A percentile compares a stretch with the other conserved stretches of the same genome.
Conservation (phyloP, 2,329 filamentous ascomycete species). For the Xylariaceae sp. region DNA sequence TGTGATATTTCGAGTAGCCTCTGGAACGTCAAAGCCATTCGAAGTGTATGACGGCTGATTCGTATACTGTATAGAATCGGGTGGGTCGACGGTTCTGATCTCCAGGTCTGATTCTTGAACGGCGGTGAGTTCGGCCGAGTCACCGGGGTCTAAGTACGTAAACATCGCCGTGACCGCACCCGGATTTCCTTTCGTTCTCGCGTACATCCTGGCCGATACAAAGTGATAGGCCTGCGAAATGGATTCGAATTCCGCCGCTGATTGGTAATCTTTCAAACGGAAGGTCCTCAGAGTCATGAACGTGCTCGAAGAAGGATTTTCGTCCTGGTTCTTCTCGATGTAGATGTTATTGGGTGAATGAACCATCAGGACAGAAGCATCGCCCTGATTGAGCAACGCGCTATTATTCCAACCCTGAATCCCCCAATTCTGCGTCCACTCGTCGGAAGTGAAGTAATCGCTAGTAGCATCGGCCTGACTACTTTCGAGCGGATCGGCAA, state of each 20-base stretch:
- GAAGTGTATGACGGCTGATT: constrained; percentile 60
- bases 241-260: constrained; percentile 52
- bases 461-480: constrained; percentile 34
- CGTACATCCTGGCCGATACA: constrained; percentile 53
- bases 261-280: constrained; percentile 48
- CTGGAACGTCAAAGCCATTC: constrained; percentile 46
- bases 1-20: constrained; percentile 52
- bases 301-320: constrained; percentile 42
- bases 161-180: constrained; percentile 58
- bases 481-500: constrained; percentile 34
- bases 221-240: constrained; percentile 40
- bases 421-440: constrained; percentile 38
- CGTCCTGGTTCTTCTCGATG: constrained; percentile 46
- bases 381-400: constrained; percentile 27
- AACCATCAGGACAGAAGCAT: constrained; percentile 42
- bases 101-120: constrained; percentile 59
- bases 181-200: constrained; percentile 49
- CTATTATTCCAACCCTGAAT: constrained; percentile 44
- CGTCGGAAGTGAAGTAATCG: constrained; percentile 35
- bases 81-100: constrained; percentile 51
- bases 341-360: constrained; percentile 48
- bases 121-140: constrained; percentile 38
- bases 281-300: constrained; percentile 52
- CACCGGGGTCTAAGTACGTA: constrained; percentile 48
- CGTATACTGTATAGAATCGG: constrained; percentile 55